Conservation (phyloP, 2,329 filamentous ascomycete genomes). For the Cercospora nicotianae region DNA sequence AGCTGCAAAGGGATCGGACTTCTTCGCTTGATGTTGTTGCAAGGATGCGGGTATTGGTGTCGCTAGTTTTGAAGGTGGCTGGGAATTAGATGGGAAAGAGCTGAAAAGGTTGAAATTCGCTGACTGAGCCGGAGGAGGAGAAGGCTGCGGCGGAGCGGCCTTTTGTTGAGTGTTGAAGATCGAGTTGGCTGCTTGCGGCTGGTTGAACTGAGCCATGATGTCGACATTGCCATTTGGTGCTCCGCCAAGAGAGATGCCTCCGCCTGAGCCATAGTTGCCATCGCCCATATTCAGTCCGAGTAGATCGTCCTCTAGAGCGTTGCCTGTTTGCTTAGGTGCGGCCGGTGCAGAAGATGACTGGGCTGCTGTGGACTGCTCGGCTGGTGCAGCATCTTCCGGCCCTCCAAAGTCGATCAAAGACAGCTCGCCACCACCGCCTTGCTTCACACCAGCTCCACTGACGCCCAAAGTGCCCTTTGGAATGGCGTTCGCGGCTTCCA, state of each 20-base stretch:
- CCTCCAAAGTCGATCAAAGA: slow-evolving; percentile 91
- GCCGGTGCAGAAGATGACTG: slow-evolving; percentile 45
- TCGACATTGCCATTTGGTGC: slow-evolving; percentile 29
- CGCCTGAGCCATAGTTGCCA: slow-evolving; percentile 68
- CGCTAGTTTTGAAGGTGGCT: slow-evolving; percentile 49
- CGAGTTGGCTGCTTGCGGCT: slow-evolving; percentile 33
- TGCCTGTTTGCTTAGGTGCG: slow-evolving; percentile 52
- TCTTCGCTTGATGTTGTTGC: slow-evolving; percentile 34
- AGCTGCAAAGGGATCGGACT: slow-evolving; percentile 62
- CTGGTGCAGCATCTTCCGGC: slow-evolving; percentile 51
- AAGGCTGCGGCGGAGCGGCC: slow-evolving; percentile 31
- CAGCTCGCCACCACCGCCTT: slow-evolving; percentile 72
- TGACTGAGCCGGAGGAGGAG: slow-evolving; percentile 46
- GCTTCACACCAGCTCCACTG: slow-evolving; percentile 61
- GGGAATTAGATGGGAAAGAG: slow-evolving; percentile 41
- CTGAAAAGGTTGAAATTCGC: slow-evolving; percentile 59
- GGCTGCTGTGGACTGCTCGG: slow-evolving; percentile 26
- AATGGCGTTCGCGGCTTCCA: slow-evolving; percentile 79
- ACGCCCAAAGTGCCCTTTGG: slow-evolving; percentile 75
- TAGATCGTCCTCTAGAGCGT: slow-evolving; percentile 82
- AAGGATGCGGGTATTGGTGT: slow-evolving; percentile 46
- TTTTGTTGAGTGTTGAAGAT: slow-evolving; percentile 33
- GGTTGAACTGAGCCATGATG: slow-evolving; percentile 41
- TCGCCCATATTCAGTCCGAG: slow-evolving; percentile 82
- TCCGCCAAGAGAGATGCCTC: slow-evolving; percentile 75